Conservation (phyloP, 2,329 filamentous ascomycete genomes). For the Cercospora sesami region DNA sequence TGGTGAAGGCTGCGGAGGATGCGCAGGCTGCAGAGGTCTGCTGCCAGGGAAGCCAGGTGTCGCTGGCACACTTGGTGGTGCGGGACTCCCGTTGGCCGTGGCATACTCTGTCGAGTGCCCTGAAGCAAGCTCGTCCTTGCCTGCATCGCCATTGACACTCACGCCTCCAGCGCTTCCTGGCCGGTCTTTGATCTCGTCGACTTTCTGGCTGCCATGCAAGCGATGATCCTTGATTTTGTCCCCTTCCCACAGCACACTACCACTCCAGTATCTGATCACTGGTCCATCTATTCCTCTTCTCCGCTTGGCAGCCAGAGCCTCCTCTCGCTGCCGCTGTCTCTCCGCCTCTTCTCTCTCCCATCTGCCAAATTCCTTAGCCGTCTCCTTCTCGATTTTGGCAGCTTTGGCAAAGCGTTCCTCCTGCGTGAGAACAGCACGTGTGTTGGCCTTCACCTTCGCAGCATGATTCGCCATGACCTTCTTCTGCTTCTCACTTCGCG, state of each 20-base stretch:
- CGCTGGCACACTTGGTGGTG: slow-evolving; percentile 11
- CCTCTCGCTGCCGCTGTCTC: slow-evolving; percentile 77
- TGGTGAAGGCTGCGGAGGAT: slow-evolving; percentile 7
- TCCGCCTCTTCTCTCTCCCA: slow-evolving; percentile 94
- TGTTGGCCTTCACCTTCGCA: slow-evolving; percentile 64
- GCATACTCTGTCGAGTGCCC: slow-evolving; percentile 13
- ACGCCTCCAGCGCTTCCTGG: slow-evolving; percentile 51
- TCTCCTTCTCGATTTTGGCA: slow-evolving; percentile 72
- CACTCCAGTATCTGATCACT: slow-evolving; percentile 90
- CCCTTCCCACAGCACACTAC: slow-evolving; percentile 78
- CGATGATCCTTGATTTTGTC: slow-evolving; percentile 65
- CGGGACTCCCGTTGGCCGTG: slow-evolving; percentile 10
- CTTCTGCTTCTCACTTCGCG: slow-evolving; percentile 64
- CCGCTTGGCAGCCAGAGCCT: slow-evolving; percentile 82
- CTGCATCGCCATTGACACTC: neutral
- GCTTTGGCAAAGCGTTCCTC: slow-evolving; percentile 61
- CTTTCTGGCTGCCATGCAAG: slow-evolving; percentile 38
- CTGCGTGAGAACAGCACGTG: slow-evolving; percentile 82
- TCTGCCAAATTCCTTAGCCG: slow-evolving; percentile 77
- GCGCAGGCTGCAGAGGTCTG: slow-evolving; percentile 6
- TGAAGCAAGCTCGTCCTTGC: neutral
- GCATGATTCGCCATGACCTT: slow-evolving; percentile 63
- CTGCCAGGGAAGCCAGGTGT: slow-evolving; percentile 22
- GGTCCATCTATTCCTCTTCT: slow-evolving; percentile 84
- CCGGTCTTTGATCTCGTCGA: slow-evolving; percentile 30